Evolutionary conservation across 257 asterid genomes (phyloP).

Genomic region (Plectranthus barbatus): DNA sequence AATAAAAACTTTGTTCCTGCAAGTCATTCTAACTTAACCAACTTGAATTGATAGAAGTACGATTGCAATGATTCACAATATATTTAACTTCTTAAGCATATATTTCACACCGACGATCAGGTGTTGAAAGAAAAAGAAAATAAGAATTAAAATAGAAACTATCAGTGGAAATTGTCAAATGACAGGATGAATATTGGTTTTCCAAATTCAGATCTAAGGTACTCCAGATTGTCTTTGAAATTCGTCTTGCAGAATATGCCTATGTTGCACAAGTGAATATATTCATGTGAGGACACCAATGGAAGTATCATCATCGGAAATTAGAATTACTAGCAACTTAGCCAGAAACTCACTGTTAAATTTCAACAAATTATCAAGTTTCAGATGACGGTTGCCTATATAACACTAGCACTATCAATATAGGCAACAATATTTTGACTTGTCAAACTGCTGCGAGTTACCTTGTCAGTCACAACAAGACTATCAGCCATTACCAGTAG

Average conservation of each 20-base stretch:
- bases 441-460: conserved; percentile 10
- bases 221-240: no score
- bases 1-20: background rate
- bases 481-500: conserved; percentile 43
- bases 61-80: background rate
- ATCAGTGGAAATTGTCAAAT: no score
- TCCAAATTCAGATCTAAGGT: no score
- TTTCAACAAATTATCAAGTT: background rate
- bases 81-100: background rate
- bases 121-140: background rate
- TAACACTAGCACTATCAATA: background rate
- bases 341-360: background rate
- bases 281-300: background rate
- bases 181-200: no score
- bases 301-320: background rate
- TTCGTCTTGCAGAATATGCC: no score
- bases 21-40: background rate
- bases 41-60: background rate
- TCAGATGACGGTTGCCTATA: background rate
- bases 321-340: background rate
- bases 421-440: background rate
- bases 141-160: no score
- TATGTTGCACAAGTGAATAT: no score
- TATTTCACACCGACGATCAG: background rate
- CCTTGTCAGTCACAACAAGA: conserved; percentile 69